Evolutionary conservation across 2,329 filamentous ascomycete species (phyloP).

Genomic region (Colletotrichum phormii): DNA sequence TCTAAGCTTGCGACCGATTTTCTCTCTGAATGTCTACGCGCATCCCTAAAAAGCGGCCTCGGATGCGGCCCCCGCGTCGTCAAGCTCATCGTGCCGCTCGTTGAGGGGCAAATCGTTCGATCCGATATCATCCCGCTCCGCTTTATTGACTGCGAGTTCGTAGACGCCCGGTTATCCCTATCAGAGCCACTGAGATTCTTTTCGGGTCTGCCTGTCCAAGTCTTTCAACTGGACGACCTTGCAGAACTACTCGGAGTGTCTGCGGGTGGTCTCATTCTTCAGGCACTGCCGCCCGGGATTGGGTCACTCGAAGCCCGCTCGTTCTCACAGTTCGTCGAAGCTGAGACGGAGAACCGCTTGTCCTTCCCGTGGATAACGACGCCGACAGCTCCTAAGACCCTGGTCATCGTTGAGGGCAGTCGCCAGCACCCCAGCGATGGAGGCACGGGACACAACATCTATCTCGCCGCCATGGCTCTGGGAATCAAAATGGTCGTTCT

Average conservation of each 20-base stretch:
- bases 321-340: not conserved
- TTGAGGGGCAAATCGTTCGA: not conserved
- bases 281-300: not conserved
- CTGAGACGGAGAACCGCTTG: not conserved
- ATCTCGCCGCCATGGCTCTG: not conserved
- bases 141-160: not conserved
- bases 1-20: not conserved
- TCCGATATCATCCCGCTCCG: not conserved
- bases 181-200: not conserved
- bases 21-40: not conserved
- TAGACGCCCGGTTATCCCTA: not conserved
- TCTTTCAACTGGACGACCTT: not conserved
- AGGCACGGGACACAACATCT: not conserved
- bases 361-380: not conserved
- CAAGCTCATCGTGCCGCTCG: not conserved
- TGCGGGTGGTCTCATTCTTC: not conserved
- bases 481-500: not conserved
- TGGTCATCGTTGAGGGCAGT: not conserved
- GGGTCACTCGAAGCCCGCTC: not conserved
- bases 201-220: not conserved
- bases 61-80: not conserved
- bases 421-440: not conserved
- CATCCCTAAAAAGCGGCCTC: not conserved
- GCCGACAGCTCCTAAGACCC: not conserved
- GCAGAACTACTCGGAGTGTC: not conserved